phyloP scores from a whole-genome alignment of 2,329 filamentous ascomycete species.

The Dothidotthia symphoricarpi region DNA sequence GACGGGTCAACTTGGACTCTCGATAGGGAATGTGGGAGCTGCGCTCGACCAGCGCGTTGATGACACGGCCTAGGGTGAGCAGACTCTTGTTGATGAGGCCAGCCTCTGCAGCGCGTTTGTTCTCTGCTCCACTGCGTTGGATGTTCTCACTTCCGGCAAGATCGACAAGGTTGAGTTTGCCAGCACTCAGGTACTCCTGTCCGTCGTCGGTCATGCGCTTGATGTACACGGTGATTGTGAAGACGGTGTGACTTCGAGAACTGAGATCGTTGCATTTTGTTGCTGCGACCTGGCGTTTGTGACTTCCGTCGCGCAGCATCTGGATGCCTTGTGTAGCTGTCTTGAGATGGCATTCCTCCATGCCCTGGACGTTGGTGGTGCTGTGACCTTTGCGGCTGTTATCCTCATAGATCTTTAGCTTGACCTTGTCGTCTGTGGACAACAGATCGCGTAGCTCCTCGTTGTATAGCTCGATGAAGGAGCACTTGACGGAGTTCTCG shows the following conservation, averaged over 20 bases:
- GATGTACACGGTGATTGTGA: slow-evolving; percentile 89
- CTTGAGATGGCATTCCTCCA: slow-evolving; percentile 95
- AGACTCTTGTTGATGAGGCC: slow-evolving; percentile 98
- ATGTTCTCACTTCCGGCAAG: slow-evolving; percentile 97
- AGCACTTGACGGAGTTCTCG: slow-evolving; percentile 92
- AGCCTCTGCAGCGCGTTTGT: slow-evolving; percentile 93
- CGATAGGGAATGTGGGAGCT: slow-evolving; percentile 86
- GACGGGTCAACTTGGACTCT: slow-evolving; percentile 91
- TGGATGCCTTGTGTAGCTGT: slow-evolving; percentile 82
- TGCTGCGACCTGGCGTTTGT: slow-evolving; percentile 95
- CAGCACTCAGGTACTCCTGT: slow-evolving; percentile 84
- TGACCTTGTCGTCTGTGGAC: slow-evolving; percentile 73
- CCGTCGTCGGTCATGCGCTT: slow-evolving; percentile 79
- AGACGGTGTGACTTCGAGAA: slow-evolving; percentile 94
- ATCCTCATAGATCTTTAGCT: slow-evolving; percentile 93
- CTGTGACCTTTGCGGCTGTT: slow-evolving; percentile 79
- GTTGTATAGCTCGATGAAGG: slow-evolving; percentile 98
- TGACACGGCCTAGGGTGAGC: slow-evolving; percentile 90
- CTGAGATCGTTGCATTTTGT: slow-evolving; percentile 99
- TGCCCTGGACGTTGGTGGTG: slow-evolving; percentile 87
- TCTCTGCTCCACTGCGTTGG: slow-evolving; percentile 92
- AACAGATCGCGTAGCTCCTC: slow-evolving; percentile 92
- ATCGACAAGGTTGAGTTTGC: slow-evolving; percentile 95
- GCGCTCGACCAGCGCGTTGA: slow-evolving; percentile 93
- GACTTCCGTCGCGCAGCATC: slow-evolving; percentile 81